Conservation (phyloP, 2,329 filamentous ascomycete species). For the Scopulariopsis brevicaulis region DNA sequence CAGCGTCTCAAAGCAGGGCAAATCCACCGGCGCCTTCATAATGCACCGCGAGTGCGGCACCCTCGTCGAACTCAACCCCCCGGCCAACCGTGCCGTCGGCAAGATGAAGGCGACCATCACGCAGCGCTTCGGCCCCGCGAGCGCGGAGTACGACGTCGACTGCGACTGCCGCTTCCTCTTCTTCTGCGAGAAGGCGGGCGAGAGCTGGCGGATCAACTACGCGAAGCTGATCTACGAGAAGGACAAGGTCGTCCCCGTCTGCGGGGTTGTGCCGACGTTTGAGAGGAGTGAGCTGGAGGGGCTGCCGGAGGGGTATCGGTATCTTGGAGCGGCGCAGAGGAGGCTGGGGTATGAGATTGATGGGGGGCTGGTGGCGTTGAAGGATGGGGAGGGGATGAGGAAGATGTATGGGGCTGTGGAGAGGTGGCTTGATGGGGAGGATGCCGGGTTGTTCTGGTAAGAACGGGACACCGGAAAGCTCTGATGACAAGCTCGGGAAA, state of each 20-base stretch:
- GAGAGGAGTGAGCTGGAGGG: constrained; percentile 20
- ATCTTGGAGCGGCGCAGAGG: constrained; percentile 32
- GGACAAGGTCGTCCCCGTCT: constrained; percentile 33
- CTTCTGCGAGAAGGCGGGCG: constrained; percentile 22
- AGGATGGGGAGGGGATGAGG: constrained; percentile 19
- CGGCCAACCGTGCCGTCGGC: constrained; percentile 28
- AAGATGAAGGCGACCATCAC: constrained; percentile 45
- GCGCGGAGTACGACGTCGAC: constrained; percentile 30
- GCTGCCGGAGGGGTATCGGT: constrained; percentile 32
- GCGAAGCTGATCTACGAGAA: constrained; percentile 38
- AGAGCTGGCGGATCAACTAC: constrained; percentile 27
- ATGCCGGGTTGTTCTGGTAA: not conserved
- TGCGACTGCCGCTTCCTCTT: constrained; percentile 38
- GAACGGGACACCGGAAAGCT: no score
- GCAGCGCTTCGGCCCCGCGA: constrained; percentile 26
- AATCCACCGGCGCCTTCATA: constrained; percentile 39
- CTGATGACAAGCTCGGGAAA: not conserved
- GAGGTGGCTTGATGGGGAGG: constrained; percentile 22
- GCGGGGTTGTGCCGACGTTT: constrained; percentile 25
- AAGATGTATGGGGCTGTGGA: constrained; percentile 31
- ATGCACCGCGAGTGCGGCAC: constrained; percentile 44
- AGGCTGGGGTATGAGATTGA: constrained; percentile 32
- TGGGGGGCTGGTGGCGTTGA: constrained; percentile 24
- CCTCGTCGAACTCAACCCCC: constrained; percentile 27
- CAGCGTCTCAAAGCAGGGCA: constrained; percentile 33